Evolutionary conservation across 306 rosid species (phyloP), one percentile per base, ranked within the genome.

Genomic region (Vigna mungo): DNA sequence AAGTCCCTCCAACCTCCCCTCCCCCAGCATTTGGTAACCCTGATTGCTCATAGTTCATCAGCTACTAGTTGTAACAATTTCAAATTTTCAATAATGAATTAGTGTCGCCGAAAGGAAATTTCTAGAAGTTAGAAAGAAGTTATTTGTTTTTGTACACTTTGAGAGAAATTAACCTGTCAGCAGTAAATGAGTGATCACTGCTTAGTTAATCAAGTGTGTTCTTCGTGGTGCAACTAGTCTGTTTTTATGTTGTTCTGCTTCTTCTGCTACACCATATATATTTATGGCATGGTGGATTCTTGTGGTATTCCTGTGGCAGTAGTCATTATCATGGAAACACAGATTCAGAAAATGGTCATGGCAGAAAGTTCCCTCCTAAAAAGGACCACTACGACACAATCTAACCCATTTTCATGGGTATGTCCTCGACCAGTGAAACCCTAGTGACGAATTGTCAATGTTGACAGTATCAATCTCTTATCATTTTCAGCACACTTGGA

Each of bases 151-250:
- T 55, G 18, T 78, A 4, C 49, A 66, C 14, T 67, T 68, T 27
- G 20, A 65, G 55, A 51, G 23, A 44, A 65, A 21, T 76, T 39
- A 36, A 15, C 73, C 7, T 9, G 43, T 27, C 71, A 61, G 39
- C 23, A 46, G 15, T 52, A 2, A 67, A 23, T 10, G 7, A 5
- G 49, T 25, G 75, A 55, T 14, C 25, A 27, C 18, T 43, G 48
- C 59, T 55, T 67, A 41, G 11, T 27, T 77, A 77, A 17, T 46
- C 78, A 43, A 58, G 32, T 61, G 54, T 52, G n/a, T 73, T 9
- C 17, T 72, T 20, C 20, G 20, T 20, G 11, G 51, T 36, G 48
- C 37, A 34, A 17, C 18, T 34, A 53, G 7, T 53, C 34, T 34
- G 18, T 36, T 52, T 53, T 70, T 71, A 6, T 3, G 8, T 17